phyloP scores from a whole-genome alignment of 139 green algal genomes.

The Chlorella sp. region DNA sequence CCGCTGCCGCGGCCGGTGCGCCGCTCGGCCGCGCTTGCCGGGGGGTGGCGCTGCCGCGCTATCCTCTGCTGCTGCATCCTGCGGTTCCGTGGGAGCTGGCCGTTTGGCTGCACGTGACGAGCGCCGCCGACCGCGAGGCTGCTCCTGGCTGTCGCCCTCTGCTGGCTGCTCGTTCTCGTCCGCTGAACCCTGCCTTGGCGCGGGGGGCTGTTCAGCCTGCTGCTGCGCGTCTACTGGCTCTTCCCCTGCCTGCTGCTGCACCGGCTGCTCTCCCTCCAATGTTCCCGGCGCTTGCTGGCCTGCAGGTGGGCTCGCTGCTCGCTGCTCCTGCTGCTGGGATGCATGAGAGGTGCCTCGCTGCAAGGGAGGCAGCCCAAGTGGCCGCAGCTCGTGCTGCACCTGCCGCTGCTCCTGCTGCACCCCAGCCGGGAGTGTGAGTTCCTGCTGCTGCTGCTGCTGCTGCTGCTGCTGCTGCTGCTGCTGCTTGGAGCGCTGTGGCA shows the following conservation, averaged over 20 bases:
- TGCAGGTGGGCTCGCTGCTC: background rate
- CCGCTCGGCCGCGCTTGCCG: too few relatives aligned
- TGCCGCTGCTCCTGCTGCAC: background rate
- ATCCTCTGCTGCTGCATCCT: too few relatives aligned
- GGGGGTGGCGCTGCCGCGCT: too few relatives aligned
- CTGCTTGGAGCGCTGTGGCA: background rate
- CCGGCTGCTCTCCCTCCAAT: background rate
- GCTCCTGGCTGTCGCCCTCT: too few relatives aligned
- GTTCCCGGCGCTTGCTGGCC: too few relatives aligned
- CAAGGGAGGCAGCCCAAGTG: background rate
- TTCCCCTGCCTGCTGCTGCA: background rate
- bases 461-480: background rate
- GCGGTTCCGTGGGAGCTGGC: too few relatives aligned
- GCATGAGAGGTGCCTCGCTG: background rate
- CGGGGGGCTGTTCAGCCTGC: background rate
- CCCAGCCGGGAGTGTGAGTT: too few relatives aligned
- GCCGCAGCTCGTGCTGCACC: background rate
- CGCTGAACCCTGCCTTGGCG: too few relatives aligned
- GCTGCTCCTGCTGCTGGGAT: background rate
- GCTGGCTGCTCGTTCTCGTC: background rate
- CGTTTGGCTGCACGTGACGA: too few relatives aligned
- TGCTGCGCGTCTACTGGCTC: background rate
- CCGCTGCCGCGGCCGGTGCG: too few relatives aligned
- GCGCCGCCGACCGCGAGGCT: too few relatives aligned
- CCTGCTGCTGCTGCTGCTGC: background rate